These are phyloP conservation scores for Vaccinium darrowii DNA, from an alignment of 148 eudicot species.

Conservation along the genomic window DNA sequence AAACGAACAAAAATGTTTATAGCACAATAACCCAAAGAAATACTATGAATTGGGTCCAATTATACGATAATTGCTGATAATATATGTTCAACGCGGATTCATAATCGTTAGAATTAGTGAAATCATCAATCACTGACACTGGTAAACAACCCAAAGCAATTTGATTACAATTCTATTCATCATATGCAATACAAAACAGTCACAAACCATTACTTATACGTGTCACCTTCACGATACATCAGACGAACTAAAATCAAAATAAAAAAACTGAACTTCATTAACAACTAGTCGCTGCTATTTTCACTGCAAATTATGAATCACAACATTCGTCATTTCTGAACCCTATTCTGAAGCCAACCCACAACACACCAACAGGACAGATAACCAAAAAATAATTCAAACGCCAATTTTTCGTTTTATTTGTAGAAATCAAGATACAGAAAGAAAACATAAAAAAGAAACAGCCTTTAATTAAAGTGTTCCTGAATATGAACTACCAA, in stretches of 20 bases:
- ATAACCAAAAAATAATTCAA: neutral
- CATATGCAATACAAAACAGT: neutral
- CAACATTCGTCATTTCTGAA: neutral
- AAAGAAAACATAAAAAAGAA: neutral
- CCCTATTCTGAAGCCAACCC: constrained; percentile 1
- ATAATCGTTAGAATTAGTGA: neutral
- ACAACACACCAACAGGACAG: neutral
- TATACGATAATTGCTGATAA: neutral
- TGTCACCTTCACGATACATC: neutral
- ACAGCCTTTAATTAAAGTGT: neutral
- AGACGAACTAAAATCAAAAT: neutral
- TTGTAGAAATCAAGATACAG: neutral
- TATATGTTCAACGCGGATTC: neutral
- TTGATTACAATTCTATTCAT: neutral
- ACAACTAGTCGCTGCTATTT: neutral
- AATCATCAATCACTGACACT: neutral
- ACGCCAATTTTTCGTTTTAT: neutral
- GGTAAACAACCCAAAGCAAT: neutral
- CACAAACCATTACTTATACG: neutral
- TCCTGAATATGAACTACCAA: neutral
- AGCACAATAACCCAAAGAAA: neutral
- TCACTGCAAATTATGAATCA: neutral
- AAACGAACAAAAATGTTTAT: neutral
- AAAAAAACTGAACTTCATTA: neutral
- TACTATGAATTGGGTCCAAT: constrained; percentile 4